A percentile compares a stretch with the other conserved stretches of the same genome.
phyloP scores from a whole-genome alignment of 108 stramenopile species.

The Skeletonema menzelii region DNA sequence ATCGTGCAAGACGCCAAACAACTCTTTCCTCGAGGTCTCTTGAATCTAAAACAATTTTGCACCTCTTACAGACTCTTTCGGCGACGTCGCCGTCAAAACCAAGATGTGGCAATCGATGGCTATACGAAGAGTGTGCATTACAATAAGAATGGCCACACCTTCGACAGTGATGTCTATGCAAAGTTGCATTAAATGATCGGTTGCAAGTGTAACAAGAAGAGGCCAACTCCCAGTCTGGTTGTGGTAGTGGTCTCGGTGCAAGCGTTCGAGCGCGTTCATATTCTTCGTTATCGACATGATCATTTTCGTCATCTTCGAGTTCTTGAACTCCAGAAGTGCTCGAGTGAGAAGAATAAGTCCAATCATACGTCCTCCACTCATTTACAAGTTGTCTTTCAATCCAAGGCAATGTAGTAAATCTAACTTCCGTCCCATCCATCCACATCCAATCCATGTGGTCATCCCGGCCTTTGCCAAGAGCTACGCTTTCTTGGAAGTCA shows the following conservation, averaged over 20 bases:
- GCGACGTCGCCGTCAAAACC: conserved; percentile 82
- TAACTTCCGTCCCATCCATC: conserved; percentile 47
- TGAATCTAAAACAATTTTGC: conserved; percentile 71
- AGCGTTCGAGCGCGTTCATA: conserved; percentile 70
- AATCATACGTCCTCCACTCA: conserved; percentile 82
- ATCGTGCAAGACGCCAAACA: conserved; percentile 80
- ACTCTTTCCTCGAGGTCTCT: conserved; percentile 87
- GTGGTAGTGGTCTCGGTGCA: conserved; percentile 61
- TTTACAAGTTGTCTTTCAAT: conserved; percentile 81
- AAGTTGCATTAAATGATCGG: conserved; percentile 78
- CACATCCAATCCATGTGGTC: conserved; percentile 36
- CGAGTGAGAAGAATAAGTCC: conserved; percentile 13
- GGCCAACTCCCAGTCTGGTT: conserved; percentile 72
- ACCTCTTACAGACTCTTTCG: conserved; percentile 83
- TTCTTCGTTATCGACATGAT: conserved; percentile 19
- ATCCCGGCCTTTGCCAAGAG: conserved; percentile 18
- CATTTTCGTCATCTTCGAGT: conserved; percentile 19
- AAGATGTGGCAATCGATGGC: conserved; percentile 77
- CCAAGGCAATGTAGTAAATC: conserved; percentile 76
- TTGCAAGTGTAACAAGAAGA: conserved; percentile 70
- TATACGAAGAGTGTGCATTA: conserved; percentile 58
- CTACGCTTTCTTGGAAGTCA: not conserved
- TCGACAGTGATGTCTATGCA: conserved; percentile 92
- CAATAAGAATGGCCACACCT: conserved; percentile 89
- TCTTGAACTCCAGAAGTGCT: conserved; percentile 24